These are phyloP conservation scores for Candida frijolesensis DNA, from an alignment of 1,139 yeast genomes.

Conservation along the genomic window DNA sequence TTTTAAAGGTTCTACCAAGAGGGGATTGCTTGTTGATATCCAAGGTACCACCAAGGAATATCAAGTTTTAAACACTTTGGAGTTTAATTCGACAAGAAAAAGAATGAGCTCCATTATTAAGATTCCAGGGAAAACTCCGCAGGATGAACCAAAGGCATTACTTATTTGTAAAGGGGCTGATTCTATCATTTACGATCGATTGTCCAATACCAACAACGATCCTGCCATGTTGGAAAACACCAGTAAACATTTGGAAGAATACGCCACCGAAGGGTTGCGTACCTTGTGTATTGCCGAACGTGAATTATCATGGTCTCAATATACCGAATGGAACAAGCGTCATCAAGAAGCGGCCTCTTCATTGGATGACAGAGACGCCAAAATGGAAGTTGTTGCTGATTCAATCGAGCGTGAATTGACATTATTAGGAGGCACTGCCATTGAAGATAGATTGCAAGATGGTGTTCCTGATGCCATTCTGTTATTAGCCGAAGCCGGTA, in stretches of 20 bases:
- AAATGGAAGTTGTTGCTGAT: conserved; percentile 51
- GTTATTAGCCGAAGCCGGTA: conserved; percentile 49
- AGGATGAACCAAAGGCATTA: conserved; percentile 41
- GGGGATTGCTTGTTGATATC: conserved; percentile 43
- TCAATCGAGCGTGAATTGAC: conserved; percentile 47
- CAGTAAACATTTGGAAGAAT: conserved; percentile 44
- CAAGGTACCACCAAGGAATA: conserved; percentile 49
- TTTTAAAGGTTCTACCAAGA: conserved; percentile 49
- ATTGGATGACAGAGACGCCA: conserved; percentile 44
- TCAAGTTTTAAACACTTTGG: conserved; percentile 52
- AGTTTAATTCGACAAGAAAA: conserved; percentile 55
- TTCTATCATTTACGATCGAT: conserved; percentile 45
- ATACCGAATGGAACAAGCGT: conserved; percentile 44
- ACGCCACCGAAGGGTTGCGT: conserved; percentile 51
- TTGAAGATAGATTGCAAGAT: conserved; percentile 53
- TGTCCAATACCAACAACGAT: conserved; percentile 36
- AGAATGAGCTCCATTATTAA: conserved; percentile 92
- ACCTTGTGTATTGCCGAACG: conserved; percentile 51
- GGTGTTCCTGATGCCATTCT: conserved; percentile 54
- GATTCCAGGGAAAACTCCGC: conserved; percentile 41
- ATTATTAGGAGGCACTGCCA: conserved; percentile 54
- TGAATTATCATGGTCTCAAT: conserved; percentile 45
- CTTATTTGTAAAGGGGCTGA: conserved; percentile 55
- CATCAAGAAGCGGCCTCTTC: conserved; percentile 47
- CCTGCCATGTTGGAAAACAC: conserved; percentile 34